phyloP scores from a whole-genome alignment of 257 asterid species.

The Nicotiana noctiflora region DNA sequence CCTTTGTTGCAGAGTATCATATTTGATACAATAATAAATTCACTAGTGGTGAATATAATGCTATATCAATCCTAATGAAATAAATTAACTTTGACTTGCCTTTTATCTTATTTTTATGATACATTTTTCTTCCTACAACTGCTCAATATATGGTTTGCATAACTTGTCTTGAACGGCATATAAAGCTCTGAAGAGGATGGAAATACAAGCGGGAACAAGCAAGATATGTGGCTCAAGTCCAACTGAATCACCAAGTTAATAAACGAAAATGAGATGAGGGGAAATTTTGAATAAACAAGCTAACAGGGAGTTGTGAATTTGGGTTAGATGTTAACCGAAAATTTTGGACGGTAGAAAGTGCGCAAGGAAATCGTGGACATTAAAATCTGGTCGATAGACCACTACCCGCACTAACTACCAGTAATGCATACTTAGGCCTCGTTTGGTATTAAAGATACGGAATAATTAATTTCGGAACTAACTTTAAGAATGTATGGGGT shows the following conservation, averaged over 20 bases:
- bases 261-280: too few species aligned
- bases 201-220: too few species aligned
- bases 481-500: too few species aligned
- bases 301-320: background rate
- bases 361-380: background rate
- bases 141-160: background rate
- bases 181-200: too few species aligned
- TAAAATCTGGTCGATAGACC: background rate
- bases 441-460: too few species aligned
- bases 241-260: too few species aligned
- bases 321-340: background rate
- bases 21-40: background rate
- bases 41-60: background rate
- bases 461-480: too few species aligned
- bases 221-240: background rate
- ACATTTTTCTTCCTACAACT: background rate
- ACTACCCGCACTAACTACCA: background rate
- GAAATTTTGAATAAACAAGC: too few species aligned
- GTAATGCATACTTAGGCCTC: background rate
- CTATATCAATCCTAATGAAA: background rate
- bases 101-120: background rate
- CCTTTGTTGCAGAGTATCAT: background rate
- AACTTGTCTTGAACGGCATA: background rate
- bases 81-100: background rate
- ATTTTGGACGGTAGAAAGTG: background rate